Base-by-base conservation (phyloP, 2,329 filamentous ascomycete genomes). In the Fusarium nisikadoi region DNA sequence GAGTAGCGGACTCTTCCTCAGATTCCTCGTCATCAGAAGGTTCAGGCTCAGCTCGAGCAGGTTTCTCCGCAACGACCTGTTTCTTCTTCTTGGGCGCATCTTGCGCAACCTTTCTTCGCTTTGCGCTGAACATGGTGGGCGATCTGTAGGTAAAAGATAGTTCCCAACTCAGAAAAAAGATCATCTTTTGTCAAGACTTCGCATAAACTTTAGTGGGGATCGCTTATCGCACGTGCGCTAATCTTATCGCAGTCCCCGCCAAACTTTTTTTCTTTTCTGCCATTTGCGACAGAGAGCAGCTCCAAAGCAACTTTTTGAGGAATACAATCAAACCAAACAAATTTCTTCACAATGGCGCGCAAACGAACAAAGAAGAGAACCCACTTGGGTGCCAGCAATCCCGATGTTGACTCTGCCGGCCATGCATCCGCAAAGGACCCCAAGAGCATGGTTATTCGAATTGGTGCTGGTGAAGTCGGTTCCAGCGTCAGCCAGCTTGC, bases 381-480 rank as follows among this genome's bases (percentile, higher is more conserved):
- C 68, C 94, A 97, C 82, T 83, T 91, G 60, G 90, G 91, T 68
- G 89, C 91, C 55, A 87, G 86, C 69, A 89, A 89, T 75, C 88
- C 88, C 57, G 88, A 89, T 76, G 82, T 85, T 70, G 84, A 87
- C 76, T 77, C 88, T 71, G 84, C 86, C 46, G 87, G 89, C 63
- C 90, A 91, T 81, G 88, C 89, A 65, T 88, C 90, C 29, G 86
- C 88, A 58, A 90, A 91, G 72, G 88, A 91, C 56, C 96, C 96
- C 38, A 98, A 98, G 87, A 97, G 93, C 81, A 98, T 99, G 95
- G 95, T 99, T 65, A 97, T 99, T 82, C 93, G 96, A 75, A 95
- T 98, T 78, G 96, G 96, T 77, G 95, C 95, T 76, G 93, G 94
- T 77, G 94, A 98, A 80, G 94, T 99, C 57, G 96, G 96, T 64